Base-by-base conservation (phyloP, 768 basidiomycete genomes). In the Tylopilus sp. region DNA sequence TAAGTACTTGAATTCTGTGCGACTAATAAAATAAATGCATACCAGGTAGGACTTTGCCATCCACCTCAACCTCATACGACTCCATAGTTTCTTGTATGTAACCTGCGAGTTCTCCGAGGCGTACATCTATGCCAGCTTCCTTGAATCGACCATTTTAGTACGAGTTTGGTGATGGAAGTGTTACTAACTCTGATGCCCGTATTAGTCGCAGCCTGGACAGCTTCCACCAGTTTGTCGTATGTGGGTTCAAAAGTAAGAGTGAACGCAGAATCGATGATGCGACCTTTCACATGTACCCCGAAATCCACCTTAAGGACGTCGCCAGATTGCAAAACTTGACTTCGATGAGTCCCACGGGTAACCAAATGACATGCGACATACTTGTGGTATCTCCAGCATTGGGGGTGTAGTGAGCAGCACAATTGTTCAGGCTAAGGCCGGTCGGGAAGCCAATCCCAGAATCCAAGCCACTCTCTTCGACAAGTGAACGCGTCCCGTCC, bases 81-180 rank as follows among this genome's bases (percentile, higher is more conserved):
- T 98, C 94, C 97, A 99, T 99, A 3, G 93, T 95, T 68, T 99
- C 97, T 70, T 99, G 96, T 50, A 98, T 95, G 46, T 81, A 81
- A 0, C 84, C 93, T 3, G 86, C 97, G 29, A 99, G 78, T 67
- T 98, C 96, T 49, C 93, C 94, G 47, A 98, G 78, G 47, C 95
- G 82, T 0, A 89, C 90, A 63, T 98, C 97, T 59, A 99, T 98
- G 4, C 97, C 97, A 6, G 96, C 89, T 80, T 95, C 93, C 92
- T 95, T 60, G 4, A 42, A 48, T 19, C 24, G 36, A 38, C 24
- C 7, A 33, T 36, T 45, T 63, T 25, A 58, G 63, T 31, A 22
- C 3, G 24, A 33, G 53, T 29, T 40, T 31, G 36, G 30, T 26
- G 37, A 34, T 16, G 21, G 10, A 13, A 53, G 28, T 13, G 8